Evolutionary conservation across 805 yeast genomes (phyloP).

Genomic region (Phaffomyces opuntiae): DNA sequence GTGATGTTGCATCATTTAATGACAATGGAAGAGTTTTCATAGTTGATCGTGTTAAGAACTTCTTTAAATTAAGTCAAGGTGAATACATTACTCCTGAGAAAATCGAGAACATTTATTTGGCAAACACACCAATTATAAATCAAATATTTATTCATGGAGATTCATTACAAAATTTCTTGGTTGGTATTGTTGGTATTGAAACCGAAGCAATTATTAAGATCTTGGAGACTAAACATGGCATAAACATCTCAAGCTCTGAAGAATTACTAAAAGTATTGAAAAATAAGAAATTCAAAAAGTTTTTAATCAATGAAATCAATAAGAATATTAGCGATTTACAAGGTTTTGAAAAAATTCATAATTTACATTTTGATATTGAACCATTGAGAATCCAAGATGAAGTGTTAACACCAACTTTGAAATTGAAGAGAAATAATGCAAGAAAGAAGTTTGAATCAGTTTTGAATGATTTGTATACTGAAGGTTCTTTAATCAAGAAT

Average conservation of each 20-base stretch:
- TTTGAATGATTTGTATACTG: slow-evolving; percentile 40
- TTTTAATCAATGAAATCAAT: slow-evolving; percentile 16
- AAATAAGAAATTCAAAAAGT: slow-evolving; percentile 15
- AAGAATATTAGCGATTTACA: slow-evolving; percentile 31
- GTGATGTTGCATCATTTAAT: slow-evolving; percentile 54
- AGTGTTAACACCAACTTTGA: slow-evolving; percentile 61
- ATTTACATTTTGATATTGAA: slow-evolving; percentile 45
- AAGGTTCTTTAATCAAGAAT: slow-evolving; percentile 35
- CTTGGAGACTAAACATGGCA: slow-evolving; percentile 11
- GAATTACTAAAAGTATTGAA: slow-evolving; percentile 11
- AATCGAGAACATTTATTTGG: slow-evolving; percentile 56
- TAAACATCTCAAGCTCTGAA: slow-evolving; percentile 7
- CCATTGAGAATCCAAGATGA: slow-evolving; percentile 56
- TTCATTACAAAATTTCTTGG: slow-evolving; percentile 46
- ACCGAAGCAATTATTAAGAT: slow-evolving; percentile 25
- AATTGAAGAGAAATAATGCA: slow-evolving; percentile 46
- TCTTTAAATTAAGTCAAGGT: slow-evolving; percentile 60
- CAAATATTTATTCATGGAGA: slow-evolving; percentile 65
- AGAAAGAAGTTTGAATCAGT: slow-evolving; percentile 35
- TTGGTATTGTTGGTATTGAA: slow-evolving; percentile 60
- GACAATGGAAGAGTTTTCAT: slow-evolving; percentile 47
- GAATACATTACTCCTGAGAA: slow-evolving; percentile 72
- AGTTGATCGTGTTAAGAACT: slow-evolving; percentile 71
- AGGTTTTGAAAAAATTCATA: slow-evolving; percentile 60
- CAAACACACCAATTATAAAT: slow-evolving; percentile 41